These are phyloP conservation scores for Mortierella sp. DNA, from an alignment of 371 early-diverging fungal species.

Conservation along the genomic window DNA sequence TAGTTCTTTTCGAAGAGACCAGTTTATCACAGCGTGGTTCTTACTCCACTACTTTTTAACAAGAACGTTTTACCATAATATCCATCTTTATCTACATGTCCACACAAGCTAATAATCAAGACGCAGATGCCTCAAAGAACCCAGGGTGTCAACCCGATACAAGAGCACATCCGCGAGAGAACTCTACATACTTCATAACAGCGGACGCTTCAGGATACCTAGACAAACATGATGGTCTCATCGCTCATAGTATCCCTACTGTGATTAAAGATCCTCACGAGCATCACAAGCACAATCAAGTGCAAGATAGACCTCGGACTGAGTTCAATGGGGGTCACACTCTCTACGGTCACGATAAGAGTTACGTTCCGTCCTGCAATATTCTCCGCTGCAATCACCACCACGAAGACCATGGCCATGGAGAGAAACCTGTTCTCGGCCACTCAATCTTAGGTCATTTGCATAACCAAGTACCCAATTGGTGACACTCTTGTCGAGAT, in stretches of 20 bases:
- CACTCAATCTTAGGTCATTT: background rate
- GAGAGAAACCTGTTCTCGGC: background rate
- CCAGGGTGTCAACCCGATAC: background rate
- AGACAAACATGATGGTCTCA: slow-evolving; percentile 37
- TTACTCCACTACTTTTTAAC: too few relatives aligned
- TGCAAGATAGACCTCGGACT: slow-evolving; percentile 1
- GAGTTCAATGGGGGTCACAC: background rate
- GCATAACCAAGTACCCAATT: background rate
- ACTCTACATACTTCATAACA: slow-evolving; percentile 15
- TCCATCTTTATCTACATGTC: background rate
- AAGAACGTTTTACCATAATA: too few relatives aligned
- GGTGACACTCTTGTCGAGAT: slow-evolving; percentile 15
- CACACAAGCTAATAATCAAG: background rate
- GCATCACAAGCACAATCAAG: slow-evolving; percentile 39
- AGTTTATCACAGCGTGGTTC: too few relatives aligned
- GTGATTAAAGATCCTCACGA: slow-evolving; percentile 22
- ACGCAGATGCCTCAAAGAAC: background rate
- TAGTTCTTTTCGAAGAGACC: too few relatives aligned
- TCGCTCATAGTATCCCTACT: slow-evolving; percentile 5
- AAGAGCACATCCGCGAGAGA: background rate
- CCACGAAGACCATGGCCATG: background rate
- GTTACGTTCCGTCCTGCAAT: background rate
- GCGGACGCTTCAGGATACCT: slow-evolving; percentile 47
- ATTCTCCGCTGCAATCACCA: background rate
- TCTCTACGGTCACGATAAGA: background rate